Evolutionary conservation across 441 rosid genomes (phyloP).

Genomic region (Euphorbia celastroides): DNA sequence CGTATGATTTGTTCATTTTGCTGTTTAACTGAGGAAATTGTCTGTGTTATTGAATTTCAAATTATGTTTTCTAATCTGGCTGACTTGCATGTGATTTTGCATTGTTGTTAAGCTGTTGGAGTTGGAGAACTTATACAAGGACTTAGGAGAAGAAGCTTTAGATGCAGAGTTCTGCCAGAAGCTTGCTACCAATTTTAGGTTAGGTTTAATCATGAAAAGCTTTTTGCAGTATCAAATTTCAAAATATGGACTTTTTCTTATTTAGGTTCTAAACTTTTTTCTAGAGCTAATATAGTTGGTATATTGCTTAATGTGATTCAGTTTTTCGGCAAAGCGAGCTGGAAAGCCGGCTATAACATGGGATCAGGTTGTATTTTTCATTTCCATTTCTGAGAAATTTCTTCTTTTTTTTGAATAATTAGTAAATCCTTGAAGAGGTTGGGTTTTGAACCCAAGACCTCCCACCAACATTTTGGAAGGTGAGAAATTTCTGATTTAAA

Average conservation of each 20-base stretch:
- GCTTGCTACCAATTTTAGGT: constrained; percentile 74
- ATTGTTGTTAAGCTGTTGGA: constrained; percentile 46
- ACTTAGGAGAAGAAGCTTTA: constrained; percentile 47
- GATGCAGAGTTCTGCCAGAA: constrained; percentile 51
- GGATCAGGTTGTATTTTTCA: constrained; percentile 47
- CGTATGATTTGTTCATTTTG: not conserved
- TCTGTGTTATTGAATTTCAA: not conserved
- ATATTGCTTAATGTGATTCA: constrained; percentile 24
- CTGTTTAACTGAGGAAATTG: not conserved
- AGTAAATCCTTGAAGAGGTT: too few relatives aligned
- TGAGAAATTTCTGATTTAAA: not conserved
- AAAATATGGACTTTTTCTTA: not conserved
- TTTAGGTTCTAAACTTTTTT: not conserved
- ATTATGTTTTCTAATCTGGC: not conserved
- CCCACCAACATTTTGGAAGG: too few relatives aligned
- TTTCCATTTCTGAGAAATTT: not conserved
- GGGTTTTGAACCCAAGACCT: too few relatives aligned
- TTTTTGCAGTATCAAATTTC: constrained; percentile 2
- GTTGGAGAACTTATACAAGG: constrained; percentile 65
- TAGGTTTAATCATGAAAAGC: constrained; percentile 4
- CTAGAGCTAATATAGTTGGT: not conserved
- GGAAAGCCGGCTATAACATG: constrained; percentile 62
- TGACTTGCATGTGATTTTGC: not conserved
- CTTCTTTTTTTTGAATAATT: too few relatives aligned
- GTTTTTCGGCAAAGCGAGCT: constrained; percentile 42